Base-by-base conservation (phyloP, 2,329 filamentous ascomycete species). In the Phaeosphaeria sp. region DNA sequence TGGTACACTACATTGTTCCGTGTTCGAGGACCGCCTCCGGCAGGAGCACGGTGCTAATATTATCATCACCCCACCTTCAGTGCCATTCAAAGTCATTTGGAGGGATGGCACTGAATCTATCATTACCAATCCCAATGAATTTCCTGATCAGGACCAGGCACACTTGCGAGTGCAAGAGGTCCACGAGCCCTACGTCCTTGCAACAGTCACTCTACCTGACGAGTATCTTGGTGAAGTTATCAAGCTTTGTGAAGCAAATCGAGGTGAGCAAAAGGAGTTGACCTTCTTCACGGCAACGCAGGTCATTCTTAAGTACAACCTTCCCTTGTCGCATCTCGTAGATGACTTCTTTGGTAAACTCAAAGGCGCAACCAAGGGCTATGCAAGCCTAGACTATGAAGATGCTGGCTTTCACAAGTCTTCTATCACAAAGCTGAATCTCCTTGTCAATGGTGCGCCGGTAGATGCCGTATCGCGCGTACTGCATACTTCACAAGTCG, bases 291-390 rank as follows among this genome's bases (percentile, higher is more conserved):
- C 93, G 13, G 83, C 90, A 1, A 92, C 89, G 0, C 95, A 99
- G 77, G 94, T 98, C 56, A 98, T 99, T 62, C 81, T 99, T 33
- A 94, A 94, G 70, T 99, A 99, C 75, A 87, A 93, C 52, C 80
- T 99, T 1, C 95, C 95, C 0, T 84, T 97, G 0, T 88, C 93
- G 1, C 92, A 97, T 53, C 83, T 99, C 3, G 95, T 99, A 0
- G 95, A 98, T 68, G 95, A 99, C 77, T 90, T 99, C 73, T 99
- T 99, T 75, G 95, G 95, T 52, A 97, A 96, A 78, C 83, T 99
- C 52, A 99, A 99, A 77, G 92, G 93, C 39, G 86, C 88, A 0
- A 97, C 93, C 53, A 97, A 97, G 76, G 95, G 95, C 11, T 99
- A 99, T 69, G 95, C 95, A 0, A 95, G 91, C 36, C 85, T 99